These are phyloP conservation scores for Neurospora sp. DNA, from an alignment of 2,329 filamentous ascomycete species.

Conservation along the genomic window DNA sequence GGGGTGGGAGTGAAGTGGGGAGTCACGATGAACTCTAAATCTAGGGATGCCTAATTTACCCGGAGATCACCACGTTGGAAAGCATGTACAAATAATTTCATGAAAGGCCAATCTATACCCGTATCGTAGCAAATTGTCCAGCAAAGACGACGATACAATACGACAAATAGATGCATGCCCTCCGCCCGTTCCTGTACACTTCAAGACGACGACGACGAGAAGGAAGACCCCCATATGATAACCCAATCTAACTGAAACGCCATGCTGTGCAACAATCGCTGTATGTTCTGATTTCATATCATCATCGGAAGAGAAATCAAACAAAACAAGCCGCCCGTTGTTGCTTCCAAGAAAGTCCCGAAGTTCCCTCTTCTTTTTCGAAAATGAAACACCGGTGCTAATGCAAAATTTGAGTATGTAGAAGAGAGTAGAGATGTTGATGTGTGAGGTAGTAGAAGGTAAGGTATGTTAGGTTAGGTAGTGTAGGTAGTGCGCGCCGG, in stretches of 20 bases:
- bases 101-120: background rate
- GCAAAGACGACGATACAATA: background rate
- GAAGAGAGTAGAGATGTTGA: background rate
- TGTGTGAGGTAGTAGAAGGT: background rate
- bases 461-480: background rate
- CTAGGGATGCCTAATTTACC: background rate
- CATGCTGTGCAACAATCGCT: background rate
- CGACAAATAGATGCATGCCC: background rate
- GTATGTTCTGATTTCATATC: background rate
- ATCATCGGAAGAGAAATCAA: background rate
- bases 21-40: background rate
- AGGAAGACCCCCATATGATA: background rate
- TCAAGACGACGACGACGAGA: background rate
- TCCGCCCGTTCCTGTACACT: background rate
- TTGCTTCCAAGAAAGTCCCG: background rate
- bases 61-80: background rate
- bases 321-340: background rate
- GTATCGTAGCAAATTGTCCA: background rate
- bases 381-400: background rate
- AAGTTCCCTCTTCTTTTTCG: background rate
- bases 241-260: background rate
- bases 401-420: background rate
- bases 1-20: background rate
- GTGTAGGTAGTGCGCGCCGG: background rate
- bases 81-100: background rate